Evolutionary conservation across 2,329 filamentous ascomycete species (phyloP), one percentile per base, ranked within the genome.

Genomic region (Alternaria ethzedia): DNA sequence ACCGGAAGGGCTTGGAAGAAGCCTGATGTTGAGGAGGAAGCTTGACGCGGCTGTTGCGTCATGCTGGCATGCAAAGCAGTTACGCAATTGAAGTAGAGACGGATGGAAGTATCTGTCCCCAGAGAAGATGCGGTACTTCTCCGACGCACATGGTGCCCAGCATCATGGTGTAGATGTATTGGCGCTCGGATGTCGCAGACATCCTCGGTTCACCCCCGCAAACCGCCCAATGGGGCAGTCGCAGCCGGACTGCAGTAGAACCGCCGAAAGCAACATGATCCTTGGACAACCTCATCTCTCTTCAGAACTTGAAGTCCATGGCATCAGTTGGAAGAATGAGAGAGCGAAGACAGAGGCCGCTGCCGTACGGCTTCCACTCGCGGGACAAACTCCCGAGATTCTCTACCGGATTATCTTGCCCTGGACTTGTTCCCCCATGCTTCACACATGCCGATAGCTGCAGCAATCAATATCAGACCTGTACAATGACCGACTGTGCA

Each of bases 1-100:
- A 60, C 47, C 4, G 75, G 74, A 2, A 74, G 63, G 3, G 64
- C 61, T 62, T 78, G 76, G 57, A 78, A 78, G 68, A 79, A 77
- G 36, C 76, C 75, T 2, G 65, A 23, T 2, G 75, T 76, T 4
- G 74, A 75, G 3, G 75, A 76, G 3, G 75, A 75, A 11, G 73
- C 56, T 9, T 23, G 26, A 9, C 54, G 50, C 15, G 28, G 54
- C 45, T 59, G 45, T 25, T 59, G 55, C 25, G 61, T 47, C 68
- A 70, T 73, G 2, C 74, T 64, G 79, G 79, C 36, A 45, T 20
- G 25, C 32, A 26, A 20, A 17, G 15, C 7, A 6, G 7, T 5
- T 23, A 47, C 17, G 20, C 20, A 41, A 41, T 2, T 3, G 8
- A 17, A 6, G 15, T 17, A 41, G n/a, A 41, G 36, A 41, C 36